phyloP scores from a whole-genome alignment of 768 basidiomycete species.

The Suillus hirtellus region DNA sequence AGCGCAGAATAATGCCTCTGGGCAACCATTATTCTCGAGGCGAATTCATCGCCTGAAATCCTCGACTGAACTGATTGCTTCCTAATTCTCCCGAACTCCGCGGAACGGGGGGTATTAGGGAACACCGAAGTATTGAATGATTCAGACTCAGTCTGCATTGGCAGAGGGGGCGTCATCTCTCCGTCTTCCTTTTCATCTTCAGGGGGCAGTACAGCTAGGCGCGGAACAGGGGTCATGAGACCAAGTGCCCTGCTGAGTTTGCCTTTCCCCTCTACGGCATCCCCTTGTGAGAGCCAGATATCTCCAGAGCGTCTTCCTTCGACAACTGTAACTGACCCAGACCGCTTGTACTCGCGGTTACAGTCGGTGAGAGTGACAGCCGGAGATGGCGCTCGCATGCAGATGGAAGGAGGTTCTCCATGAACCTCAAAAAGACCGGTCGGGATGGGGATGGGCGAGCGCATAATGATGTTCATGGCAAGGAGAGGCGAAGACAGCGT shows the following conservation, averaged over 20 bases:
- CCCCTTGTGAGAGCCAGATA: constrained; percentile 73
- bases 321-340: constrained; percentile 62
- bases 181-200: constrained; percentile 43
- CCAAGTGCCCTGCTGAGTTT: constrained; percentile 62
- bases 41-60: constrained; percentile 45
- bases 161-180: constrained; percentile 57
- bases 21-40: constrained; percentile 67
- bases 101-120: constrained; percentile 55
- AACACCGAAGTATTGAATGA: constrained; percentile 41
- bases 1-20: constrained; percentile 72
- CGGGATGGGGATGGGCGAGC: constrained; percentile 66
- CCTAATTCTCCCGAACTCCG: constrained; percentile 54
- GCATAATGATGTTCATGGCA: constrained; percentile 59
- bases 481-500: constrained; percentile 69
- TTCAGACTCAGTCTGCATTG: constrained; percentile 53
- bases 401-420: constrained; percentile 40
- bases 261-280: constrained; percentile 65
- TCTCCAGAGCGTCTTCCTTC: constrained; percentile 73
- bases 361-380: constrained; percentile 31
- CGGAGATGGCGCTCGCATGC: constrained; percentile 46
- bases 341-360: constrained; percentile 54
- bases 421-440: constrained; percentile 60
- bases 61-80: constrained; percentile 58
- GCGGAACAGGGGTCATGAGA: constrained; percentile 64
- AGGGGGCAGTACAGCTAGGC: constrained; percentile 65